Conservation (phyloP, 345 rosid genomes). For the Acer negundo region DNA sequence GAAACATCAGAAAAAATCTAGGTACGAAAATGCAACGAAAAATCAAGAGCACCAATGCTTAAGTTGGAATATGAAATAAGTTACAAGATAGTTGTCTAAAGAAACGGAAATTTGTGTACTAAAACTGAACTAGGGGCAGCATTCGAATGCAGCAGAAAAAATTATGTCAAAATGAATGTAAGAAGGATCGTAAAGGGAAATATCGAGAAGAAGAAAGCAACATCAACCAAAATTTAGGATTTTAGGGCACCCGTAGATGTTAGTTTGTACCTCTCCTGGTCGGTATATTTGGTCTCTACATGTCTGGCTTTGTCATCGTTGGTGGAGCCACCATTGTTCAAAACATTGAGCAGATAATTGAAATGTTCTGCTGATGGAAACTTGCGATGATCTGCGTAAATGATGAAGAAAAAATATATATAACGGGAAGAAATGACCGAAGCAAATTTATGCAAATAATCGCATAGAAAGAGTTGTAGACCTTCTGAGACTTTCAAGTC, state of each 20-base stretch:
- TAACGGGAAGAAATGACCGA: background rate
- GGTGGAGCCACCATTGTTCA: constrained; percentile 34
- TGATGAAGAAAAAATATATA: background rate
- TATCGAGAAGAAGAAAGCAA: too few relatives aligned
- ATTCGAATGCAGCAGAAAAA: too few relatives aligned
- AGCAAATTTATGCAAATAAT: background rate
- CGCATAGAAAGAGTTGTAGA: background rate
- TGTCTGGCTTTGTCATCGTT: constrained; percentile 26
- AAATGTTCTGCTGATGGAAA: constrained; percentile 40
- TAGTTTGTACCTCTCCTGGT: too few relatives aligned
- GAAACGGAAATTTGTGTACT: too few relatives aligned
- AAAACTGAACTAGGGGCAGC: too few relatives aligned
- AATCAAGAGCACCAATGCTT: background rate
- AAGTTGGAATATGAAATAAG: background rate
- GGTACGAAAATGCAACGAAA: too few relatives aligned
- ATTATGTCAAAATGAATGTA: too few relatives aligned
- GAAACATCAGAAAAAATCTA: background rate
- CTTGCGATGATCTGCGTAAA: constrained; percentile 30
- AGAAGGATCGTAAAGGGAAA: too few relatives aligned
- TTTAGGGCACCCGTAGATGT: too few relatives aligned
- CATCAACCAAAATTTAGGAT: too few relatives aligned
- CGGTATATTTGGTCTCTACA: constrained; percentile 24
- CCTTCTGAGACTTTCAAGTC: constrained; percentile 43
- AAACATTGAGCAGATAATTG: constrained; percentile 37
- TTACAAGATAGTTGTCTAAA: too few relatives aligned